Base-by-base conservation (phyloP, 768 basidiomycete species). In the Tylopilus felleus region DNA sequence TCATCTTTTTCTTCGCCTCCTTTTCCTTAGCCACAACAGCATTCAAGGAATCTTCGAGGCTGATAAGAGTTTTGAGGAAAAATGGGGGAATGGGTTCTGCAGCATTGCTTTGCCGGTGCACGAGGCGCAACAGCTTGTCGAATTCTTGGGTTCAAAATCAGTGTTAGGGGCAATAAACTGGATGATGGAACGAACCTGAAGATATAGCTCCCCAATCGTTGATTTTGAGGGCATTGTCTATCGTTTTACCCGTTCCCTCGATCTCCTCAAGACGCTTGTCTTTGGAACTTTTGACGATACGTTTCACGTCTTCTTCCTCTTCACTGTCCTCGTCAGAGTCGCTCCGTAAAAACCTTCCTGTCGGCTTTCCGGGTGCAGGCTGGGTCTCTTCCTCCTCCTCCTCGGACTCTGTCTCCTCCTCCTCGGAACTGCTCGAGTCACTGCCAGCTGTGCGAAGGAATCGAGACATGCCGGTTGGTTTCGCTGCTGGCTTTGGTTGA, bases 141-240 rank as follows among this genome's bases (percentile, higher is more conserved):
- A 95, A 97, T 73, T 98, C 97, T 97, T 68, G 21, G 42, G 23
- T 31, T 46, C 25, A 47, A 35, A 49, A 47, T 59, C 47, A 64
- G 55, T 42, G 44, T 47, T 10, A 31, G 5, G 27, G 35, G 39
- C 9, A 49, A 41, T n/a, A 41, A 33, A 31, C 12, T 4, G 38
- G 7, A 10, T 17, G 28, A 53, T 13, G 21, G 44, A 21, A 70
- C 83, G 52, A 62, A 93, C 95, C 95, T 55, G 81, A 86, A 21
- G 89, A 92, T 63, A 93, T 95, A 27, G 83, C 84, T 23, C 87
- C 85, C 97, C 97, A 99, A 73, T 99, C 94, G 64, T 95, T 96
- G 62, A 96, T 95, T 78, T 91, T 96, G 58, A 90, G 77, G 19
- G 88, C 94, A 67, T 99, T 98, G 44, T 96, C 92, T 76, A 98